phyloP scores from a whole-genome alignment of 1,284 basidiomycete genomes.

The Microbotryomycetes sp. region DNA sequence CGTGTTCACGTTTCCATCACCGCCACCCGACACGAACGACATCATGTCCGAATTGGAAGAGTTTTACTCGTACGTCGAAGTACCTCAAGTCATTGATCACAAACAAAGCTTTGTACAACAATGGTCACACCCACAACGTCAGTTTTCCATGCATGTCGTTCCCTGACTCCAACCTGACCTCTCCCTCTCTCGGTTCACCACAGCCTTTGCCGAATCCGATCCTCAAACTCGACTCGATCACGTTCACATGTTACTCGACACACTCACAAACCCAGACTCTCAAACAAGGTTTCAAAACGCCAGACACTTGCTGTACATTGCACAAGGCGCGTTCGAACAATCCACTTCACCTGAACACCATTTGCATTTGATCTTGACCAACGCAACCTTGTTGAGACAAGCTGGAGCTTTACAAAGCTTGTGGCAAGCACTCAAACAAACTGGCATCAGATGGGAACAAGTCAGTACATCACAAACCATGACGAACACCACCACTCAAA shows the following conservation, averaged over 20 bases:
- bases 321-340: conserved; percentile 90
- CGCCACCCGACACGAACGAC: conserved; percentile 70
- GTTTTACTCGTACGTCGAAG: conserved; percentile 97
- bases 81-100: conserved; percentile 71
- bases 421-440: conserved; percentile 82
- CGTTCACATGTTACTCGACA: conserved; percentile 71
- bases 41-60: conserved; percentile 95
- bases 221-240: conserved; percentile 39
- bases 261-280: conserved; percentile 75
- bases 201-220: conserved; percentile 20
- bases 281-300: conserved; percentile 78
- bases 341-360: conserved; percentile 88
- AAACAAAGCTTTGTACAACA: conserved; percentile 27
- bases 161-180: background rate
- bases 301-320: conserved; percentile 76
- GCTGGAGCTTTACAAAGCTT: conserved; percentile 80
- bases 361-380: conserved; percentile 90
- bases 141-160: background rate
- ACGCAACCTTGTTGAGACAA: conserved; percentile 75
- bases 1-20: conserved; percentile 34
- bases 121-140: conserved; percentile 25
- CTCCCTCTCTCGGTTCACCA: background rate
- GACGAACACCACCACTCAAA: background rate
- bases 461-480: conserved; percentile 46
- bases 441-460: conserved; percentile 78